phyloP scores from a whole-genome alignment of 169 alveolate species.

The Eimeria necatrix region DNA sequence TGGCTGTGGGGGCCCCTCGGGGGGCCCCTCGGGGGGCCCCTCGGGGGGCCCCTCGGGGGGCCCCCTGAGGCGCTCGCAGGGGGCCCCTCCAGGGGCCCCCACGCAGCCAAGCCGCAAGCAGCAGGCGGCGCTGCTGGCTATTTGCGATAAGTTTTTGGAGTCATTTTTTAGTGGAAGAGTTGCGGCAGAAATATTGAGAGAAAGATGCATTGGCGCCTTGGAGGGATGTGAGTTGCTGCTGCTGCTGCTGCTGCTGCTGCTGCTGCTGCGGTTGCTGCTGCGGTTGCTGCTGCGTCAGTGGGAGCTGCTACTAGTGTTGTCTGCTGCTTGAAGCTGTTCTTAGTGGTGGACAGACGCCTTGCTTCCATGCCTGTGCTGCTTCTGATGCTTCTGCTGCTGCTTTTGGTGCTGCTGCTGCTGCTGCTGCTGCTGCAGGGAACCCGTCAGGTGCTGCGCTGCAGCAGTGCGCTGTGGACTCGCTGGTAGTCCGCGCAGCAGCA shows the following conservation, averaged over 20 bases:
- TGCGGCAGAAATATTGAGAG: conserved; percentile 30
- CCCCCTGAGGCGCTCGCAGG: background rate
- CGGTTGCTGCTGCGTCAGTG: background rate
- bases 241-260: conserved; percentile 26
- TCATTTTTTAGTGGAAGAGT: conserved; percentile 23
- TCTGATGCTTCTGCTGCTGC: background rate
- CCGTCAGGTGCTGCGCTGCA: conserved; percentile 47
- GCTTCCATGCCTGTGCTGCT: background rate
- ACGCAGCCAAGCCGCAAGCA: conserved; percentile 36
- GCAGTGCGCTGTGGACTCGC: background rate
- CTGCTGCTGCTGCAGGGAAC: conserved; percentile 25
- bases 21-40: conserved; percentile 10
- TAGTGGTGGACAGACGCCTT: background rate
- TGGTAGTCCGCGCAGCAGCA: conserved; percentile 37
- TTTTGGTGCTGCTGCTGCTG: background rate
- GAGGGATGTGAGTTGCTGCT: conserved; percentile 29
- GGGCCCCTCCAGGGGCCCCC: background rate
- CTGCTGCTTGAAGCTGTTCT: no score
- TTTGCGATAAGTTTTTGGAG: conserved; percentile 45
- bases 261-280: conserved; percentile 1
- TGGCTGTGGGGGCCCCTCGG: background rate
- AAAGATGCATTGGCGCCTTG: conserved; percentile 39
- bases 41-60: background rate
- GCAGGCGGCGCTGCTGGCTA: conserved; percentile 65
- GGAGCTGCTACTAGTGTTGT: background rate